Evolutionary conservation across 805 yeast genomes (phyloP).

Genomic region (Kodamaea fukazawae): DNA sequence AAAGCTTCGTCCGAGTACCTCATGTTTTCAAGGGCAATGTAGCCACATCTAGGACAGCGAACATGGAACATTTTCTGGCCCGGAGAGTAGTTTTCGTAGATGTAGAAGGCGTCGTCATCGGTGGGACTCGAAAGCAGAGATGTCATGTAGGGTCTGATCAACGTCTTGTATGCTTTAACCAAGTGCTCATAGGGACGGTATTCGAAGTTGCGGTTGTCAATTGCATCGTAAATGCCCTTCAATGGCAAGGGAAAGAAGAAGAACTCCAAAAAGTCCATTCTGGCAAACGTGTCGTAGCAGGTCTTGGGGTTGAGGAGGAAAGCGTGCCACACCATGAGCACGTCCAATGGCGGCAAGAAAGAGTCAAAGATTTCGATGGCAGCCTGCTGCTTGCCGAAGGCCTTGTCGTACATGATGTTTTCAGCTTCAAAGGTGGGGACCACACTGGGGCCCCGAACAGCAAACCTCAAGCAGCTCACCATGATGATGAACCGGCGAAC

Average conservation of each 20-base stretch:
- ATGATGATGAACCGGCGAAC: slow-evolving; percentile 22
- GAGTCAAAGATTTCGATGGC: slow-evolving; percentile 2
- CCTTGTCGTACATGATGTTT: slow-evolving; percentile 3
- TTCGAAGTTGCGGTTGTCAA: slow-evolving; percentile 13
- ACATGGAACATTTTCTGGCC: slow-evolving; percentile 5
- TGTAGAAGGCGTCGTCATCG: background rate
- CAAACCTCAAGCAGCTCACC: slow-evolving; percentile 15
- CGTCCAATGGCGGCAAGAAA: slow-evolving; percentile 23
- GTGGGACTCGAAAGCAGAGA: background rate
- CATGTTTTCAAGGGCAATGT: slow-evolving; percentile 7
- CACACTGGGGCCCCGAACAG: no score
- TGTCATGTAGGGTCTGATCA: slow-evolving; percentile 10
- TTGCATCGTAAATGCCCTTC: slow-evolving; percentile 8
- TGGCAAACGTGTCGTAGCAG: slow-evolving; percentile 15
- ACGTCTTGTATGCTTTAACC: slow-evolving; percentile 6
- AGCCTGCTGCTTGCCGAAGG: background rate
- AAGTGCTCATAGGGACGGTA: slow-evolving; percentile 12
- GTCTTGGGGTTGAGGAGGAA: slow-evolving; percentile 19
- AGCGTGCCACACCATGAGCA: slow-evolving; percentile 25
- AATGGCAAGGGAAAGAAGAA: slow-evolving; percentile 21
- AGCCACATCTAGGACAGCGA: slow-evolving; percentile 15
- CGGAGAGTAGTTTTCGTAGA: slow-evolving; percentile 3
- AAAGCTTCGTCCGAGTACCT: slow-evolving; percentile 9
- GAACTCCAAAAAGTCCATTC: slow-evolving; percentile 17
- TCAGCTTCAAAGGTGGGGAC: slow-evolving; percentile 2